Conservation (phyloP, 1,284 basidiomycete genomes). For the Leccinum fallax region DNA sequence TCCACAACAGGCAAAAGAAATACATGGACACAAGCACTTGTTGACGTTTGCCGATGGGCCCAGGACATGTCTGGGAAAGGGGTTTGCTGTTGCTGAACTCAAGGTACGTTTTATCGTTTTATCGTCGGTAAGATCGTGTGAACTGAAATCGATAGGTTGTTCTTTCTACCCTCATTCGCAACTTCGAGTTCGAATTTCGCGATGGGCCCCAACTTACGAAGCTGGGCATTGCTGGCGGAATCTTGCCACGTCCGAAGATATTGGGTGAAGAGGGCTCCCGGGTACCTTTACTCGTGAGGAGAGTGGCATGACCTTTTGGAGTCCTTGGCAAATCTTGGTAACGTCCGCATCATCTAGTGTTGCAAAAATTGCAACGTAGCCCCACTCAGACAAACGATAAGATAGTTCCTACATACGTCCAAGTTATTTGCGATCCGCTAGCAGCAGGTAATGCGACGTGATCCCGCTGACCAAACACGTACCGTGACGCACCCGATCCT, state of each 20-base stretch:
- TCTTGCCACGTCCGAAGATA: conserved; percentile 47
- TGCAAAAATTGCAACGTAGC: not conserved
- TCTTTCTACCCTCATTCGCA: conserved; percentile 45
- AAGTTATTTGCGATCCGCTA: no score
- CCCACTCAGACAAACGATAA: not conserved
- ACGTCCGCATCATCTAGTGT: not conserved
- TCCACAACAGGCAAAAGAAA: conserved; percentile 32
- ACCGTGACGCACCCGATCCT: no score
- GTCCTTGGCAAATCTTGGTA: not conserved
- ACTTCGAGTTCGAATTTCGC: conserved; percentile 47
- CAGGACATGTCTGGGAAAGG: conserved; percentile 47
- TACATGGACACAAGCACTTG: conserved; percentile 45
- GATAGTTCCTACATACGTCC: no score
- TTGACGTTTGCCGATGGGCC: conserved; percentile 54
- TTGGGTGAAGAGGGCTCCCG: conserved; percentile 43
- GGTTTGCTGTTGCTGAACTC: conserved; percentile 44
- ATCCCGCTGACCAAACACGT: no score
- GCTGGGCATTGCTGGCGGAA: conserved; percentile 37
- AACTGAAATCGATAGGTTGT: conserved; percentile 38
- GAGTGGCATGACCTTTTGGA: not conserved
- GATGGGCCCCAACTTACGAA: conserved; percentile 40
- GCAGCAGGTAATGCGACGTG: no score
- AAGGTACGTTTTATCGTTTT: conserved; percentile 15
- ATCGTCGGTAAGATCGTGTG: not conserved
- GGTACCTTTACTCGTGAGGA: conserved; percentile 43